Conservation (phyloP, 2,329 filamentous ascomycete genomes). For the Colletotrichum sp. region DNA sequence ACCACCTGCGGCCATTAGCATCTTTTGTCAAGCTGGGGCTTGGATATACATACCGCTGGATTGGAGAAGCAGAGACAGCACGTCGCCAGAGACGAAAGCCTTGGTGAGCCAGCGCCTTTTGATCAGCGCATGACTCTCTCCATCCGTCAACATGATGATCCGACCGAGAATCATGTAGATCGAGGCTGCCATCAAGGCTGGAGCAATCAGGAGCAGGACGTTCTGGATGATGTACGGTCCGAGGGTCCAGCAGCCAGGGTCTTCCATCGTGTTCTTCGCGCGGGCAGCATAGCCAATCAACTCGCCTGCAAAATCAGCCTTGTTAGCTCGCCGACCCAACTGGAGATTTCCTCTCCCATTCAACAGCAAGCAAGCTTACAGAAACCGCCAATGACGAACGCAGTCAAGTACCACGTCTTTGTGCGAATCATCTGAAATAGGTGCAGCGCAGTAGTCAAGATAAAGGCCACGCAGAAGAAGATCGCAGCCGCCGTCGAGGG, state of each 20-base stretch:
- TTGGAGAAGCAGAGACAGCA: constrained; percentile 47
- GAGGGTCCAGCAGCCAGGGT: constrained; percentile 43
- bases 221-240: constrained; percentile 45
- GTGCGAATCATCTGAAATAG: constrained; percentile 5
- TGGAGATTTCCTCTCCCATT: background rate
- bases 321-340: background rate
- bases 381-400: constrained; percentile 14
- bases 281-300: constrained; percentile 11
- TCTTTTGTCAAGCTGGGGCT: no score
- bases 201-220: constrained; percentile 41
- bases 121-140: constrained; percentile 45
- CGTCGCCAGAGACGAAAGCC: constrained; percentile 55
- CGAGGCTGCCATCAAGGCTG: constrained; percentile 48
- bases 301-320: background rate
- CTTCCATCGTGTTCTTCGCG: constrained; percentile 1
- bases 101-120: constrained; percentile 50
- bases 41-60: constrained; percentile 25
- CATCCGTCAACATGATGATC: constrained; percentile 42
- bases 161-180: constrained; percentile 54
- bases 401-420: constrained; percentile 20
- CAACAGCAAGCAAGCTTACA: constrained; percentile 6
- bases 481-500: constrained; percentile 15
- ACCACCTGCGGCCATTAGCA: background rate
- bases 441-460: constrained; percentile 6
- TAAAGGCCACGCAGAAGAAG: constrained; percentile 11